Base-by-base conservation (phyloP, 257 asterid species). In the Ophiorrhiza pumila region DNA sequence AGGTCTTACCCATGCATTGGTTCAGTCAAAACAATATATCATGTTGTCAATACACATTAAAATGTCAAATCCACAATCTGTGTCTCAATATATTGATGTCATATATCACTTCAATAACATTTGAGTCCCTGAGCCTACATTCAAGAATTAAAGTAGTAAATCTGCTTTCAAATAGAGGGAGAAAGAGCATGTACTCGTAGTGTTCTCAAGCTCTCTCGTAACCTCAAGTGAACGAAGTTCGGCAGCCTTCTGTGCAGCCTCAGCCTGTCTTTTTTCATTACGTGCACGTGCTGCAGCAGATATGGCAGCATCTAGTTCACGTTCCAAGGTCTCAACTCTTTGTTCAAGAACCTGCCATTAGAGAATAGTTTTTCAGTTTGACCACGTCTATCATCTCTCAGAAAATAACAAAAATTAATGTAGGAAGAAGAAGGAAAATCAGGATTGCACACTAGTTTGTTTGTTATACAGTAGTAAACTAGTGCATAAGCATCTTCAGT, bases 281-380 rank as follows among this genome's bases (percentile, higher is more conserved):
- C 98, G 96, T 53, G 99, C 96, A 74, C 76, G 96, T 41, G 99
- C 98, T 75, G 99, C 96, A 61, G 97, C 98, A 25, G 98, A 90
- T 68, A 95, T 95, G 63, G 99, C 88, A 72, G 95, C 84, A 84
- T 95, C 99, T 13, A 95, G 87, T 87, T 92, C 96, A 78, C 94
- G 81, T 78, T 89, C 98, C 82, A 95, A 84, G 61, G 93, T 90
- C 81, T 87, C 90, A 34, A 95, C 98, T 81, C 99, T 89, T 80
- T 87, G 98, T 84, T 95, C 98, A 61, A 95, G 96, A 86, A 90
- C 92, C 99, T 95, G 83, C 65, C 75, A 43, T 75, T 81, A 73
- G 20, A 66, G 12, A 52, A 58, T 31, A 71, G 23, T 23, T 37
- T 47, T 63, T 35, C 52, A 73, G 59, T 22, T 9, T 45, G 50